Evolutionary conservation across 768 basidiomycete species (phyloP), one percentile per base, ranked within the genome.

Genomic region (Candolleomyces efflorescens): DNA sequence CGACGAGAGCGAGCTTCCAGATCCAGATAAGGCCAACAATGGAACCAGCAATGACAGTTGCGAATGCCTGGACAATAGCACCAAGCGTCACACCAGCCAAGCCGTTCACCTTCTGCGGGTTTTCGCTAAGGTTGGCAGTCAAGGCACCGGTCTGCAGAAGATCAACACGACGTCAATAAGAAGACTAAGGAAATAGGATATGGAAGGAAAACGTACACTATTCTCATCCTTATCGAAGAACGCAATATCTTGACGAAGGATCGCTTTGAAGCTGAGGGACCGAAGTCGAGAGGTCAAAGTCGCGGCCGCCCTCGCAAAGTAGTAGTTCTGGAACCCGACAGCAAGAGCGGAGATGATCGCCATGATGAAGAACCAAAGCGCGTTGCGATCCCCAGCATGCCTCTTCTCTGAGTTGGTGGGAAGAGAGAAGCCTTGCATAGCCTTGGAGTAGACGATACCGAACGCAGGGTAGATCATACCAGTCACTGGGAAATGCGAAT

Each of bases 171-270:
- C 55, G 53, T 47, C 54, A 22, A 53, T 13, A 9, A 55, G 68
- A 53, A 60, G 50, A 23, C 3, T 22, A 26, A 38, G 22, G 52
- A 11, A 32, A 27, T 17, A n/a, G 53, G 50, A 56, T 47, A n/a
- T 18, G 20, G 26, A 38, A 2, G 17, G 23, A 17, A 17, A 18
- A 71, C 78, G 59, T 67, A 82, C 82, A 55, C 73, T 86, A 67
- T 92, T 83, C 68, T 85, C 81, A 32, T 89, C 87, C 72, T 82
- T 82, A 70, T 92, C 90, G 53, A 92, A 92, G 75, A 84, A 92
- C 59, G 83, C 84, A 61, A 88, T 82, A 66, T 94, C 92, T 75
- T 92, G 90, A 45, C 89, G 79, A 13, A 94, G 72, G 55, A 91
- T 85, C 7, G 92, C 81, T 36, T 68, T 74, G 81, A 94, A 93